These are phyloP conservation scores for Dothidotthia symphoricarpi DNA, from an alignment of 2,329 filamentous ascomycete genomes.

Conservation along the genomic window DNA sequence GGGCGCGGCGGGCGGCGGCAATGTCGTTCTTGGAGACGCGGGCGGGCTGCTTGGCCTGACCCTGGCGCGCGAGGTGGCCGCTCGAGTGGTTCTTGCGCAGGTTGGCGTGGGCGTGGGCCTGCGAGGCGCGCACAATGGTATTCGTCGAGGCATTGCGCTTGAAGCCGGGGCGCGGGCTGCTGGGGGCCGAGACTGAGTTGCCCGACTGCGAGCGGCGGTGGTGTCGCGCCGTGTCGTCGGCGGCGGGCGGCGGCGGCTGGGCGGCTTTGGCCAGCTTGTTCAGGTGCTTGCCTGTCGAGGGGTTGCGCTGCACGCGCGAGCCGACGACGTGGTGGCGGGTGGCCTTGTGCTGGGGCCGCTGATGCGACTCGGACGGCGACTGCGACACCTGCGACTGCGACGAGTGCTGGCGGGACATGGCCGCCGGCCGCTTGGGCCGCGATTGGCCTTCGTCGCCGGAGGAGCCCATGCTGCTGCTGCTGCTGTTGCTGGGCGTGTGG, in stretches of 20 bases:
- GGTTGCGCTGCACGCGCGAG: constrained; percentile 42
- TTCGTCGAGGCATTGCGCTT: constrained; percentile 47
- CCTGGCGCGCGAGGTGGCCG: constrained; percentile 46
- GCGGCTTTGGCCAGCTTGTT: constrained; percentile 42
- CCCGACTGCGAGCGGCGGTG: constrained; percentile 42
- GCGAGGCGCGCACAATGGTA: constrained; percentile 35
- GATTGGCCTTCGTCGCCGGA: constrained; percentile 35
- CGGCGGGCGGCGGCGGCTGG: constrained; percentile 22
- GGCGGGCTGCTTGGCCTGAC: constrained; percentile 41
- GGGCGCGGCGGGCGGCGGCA: constrained; percentile 29
- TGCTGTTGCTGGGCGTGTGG: too few relatives aligned
- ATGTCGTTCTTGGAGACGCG: constrained; percentile 38
- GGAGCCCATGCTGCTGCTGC: constrained; percentile 41
- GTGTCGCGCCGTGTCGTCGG: constrained; percentile 31
- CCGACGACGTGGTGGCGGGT: constrained; percentile 44
- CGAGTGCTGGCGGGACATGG: constrained; percentile 40
- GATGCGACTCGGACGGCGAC: constrained; percentile 37
- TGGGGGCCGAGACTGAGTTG: constrained; percentile 35
- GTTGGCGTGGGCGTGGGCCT: constrained; percentile 34
- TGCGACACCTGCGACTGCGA: constrained; percentile 41
- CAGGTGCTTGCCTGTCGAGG: constrained; percentile 45
- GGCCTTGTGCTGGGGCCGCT: constrained; percentile 33
- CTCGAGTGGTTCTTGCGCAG: constrained; percentile 48
- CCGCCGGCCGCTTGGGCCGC: constrained; percentile 37
- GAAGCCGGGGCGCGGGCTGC: constrained; percentile 42